Conservation (phyloP, 1,139 yeast genomes). For the Kodamaea fungicola region DNA sequence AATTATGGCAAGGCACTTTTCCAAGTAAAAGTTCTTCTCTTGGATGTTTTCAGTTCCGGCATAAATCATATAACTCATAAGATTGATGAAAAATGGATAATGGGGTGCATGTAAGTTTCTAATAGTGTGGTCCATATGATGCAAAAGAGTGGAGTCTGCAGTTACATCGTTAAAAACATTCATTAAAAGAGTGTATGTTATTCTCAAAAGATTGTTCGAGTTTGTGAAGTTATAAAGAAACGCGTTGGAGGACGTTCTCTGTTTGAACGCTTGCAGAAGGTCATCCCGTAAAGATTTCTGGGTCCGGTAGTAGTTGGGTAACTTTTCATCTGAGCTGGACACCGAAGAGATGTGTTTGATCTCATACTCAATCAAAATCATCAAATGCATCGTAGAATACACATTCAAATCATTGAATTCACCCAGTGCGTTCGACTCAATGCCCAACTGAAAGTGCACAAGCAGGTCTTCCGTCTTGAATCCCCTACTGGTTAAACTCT, state of each 20-base stretch:
- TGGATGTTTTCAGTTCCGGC: conserved; percentile 14
- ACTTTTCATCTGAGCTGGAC: conserved; percentile 6
- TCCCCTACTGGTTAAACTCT: conserved; percentile 11
- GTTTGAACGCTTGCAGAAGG: conserved; percentile 16
- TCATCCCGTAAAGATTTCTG: conserved; percentile 17
- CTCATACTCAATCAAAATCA: conserved; percentile 25
- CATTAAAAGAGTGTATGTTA: conserved; percentile 11
- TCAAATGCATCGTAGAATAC: conserved; percentile 24
- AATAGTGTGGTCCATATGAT: conserved; percentile 7
- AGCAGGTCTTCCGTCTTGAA: not conserved
- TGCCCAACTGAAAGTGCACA: conserved; percentile 18
- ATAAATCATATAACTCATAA: conserved; percentile 16
- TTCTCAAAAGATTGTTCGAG: conserved; percentile 13
- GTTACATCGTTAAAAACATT: conserved; percentile 9
- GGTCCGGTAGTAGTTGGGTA: conserved; percentile 12
- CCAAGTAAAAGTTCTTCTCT: conserved; percentile 13
- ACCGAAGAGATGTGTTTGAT: conserved; percentile 9
- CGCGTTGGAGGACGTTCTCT: conserved; percentile 14
- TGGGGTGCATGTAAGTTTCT: conserved; percentile 9
- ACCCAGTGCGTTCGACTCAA: conserved; percentile 18
- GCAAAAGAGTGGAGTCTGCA: conserved; percentile 5
- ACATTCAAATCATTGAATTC: conserved; percentile 25
- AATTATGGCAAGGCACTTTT: conserved; percentile 14
- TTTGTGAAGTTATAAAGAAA: conserved; percentile 19
- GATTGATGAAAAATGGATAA: conserved; percentile 16